Base-by-base conservation (phyloP, 805 yeast genomes). In the Saccharomycopsis malanga region DNA sequence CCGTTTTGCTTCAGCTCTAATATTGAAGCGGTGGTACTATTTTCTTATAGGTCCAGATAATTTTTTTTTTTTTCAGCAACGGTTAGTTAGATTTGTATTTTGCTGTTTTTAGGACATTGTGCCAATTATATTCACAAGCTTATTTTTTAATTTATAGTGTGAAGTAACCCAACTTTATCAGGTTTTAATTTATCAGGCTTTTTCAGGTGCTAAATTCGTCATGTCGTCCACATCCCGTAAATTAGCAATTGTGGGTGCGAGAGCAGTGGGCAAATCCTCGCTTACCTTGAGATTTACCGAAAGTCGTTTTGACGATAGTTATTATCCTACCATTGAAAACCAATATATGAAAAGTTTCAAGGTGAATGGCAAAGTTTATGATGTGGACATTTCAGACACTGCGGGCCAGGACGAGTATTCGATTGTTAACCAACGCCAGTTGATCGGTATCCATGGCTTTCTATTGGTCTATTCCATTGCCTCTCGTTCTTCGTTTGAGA, bases 391-490 rank as follows among this genome's bases (percentile, higher is more conserved):
- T 45, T 68, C 87, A 51, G 97, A 88, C 60, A 88, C 96, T 0
- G 95, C 96, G 0, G 96, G 96, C 5, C 94, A 87, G 67, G 96
- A 87, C 63, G 95, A 87, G 67, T 85, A 81, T 61, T 76, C 87
- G 42, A 77, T 85, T 54, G 74, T 88, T 64, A 84, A 79, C 57
- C 87, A 84, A 62, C 83, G 84, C 56, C 81, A 84, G 46, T 66
- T 86, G 42, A 81, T 83, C 40, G 93, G 89, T 15, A 79, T 84
- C 29, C 93, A 86, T 58, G 97, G 96, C 1, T 84, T 84, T 59
- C 68, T 88, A 38, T 65, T 89, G 37, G 85, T 87, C 39, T 88
- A 86, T 65, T 83, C 91, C 42, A 88, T 88, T 45, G 79, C 86
- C 25, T 82, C 88, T 39, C 68, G 83, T 56, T 76, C 79, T 52